Conservation (phyloP, 495 filamentous ascomycete genomes). For the Aeminium ludgeri region DNA sequence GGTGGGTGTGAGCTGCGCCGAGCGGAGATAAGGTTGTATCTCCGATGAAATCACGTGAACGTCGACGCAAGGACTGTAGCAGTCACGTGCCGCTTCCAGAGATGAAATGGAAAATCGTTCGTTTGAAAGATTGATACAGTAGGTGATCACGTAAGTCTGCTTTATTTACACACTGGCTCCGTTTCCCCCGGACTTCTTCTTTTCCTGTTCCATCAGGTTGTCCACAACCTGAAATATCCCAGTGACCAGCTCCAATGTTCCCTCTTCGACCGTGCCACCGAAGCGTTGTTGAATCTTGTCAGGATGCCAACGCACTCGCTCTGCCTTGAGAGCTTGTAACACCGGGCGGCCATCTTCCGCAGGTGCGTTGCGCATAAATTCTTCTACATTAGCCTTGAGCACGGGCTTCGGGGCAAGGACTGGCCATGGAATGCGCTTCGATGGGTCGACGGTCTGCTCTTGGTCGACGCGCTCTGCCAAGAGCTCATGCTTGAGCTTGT, state of each 20-base stretch:
- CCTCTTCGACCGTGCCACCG: constrained; percentile 47
- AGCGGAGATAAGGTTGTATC: too few species aligned
- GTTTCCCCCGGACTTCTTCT: constrained; percentile 3
- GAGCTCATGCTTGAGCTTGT: constrained; percentile 11
- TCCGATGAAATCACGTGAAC: too few species aligned
- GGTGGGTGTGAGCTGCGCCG: too few species aligned
- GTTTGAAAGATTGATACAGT: background rate
- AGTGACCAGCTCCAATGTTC: constrained; percentile 61
- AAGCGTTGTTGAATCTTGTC: constrained; percentile 93
- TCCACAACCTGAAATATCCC: constrained; percentile 87
- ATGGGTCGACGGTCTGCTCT: background rate
- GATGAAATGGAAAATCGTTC: background rate
- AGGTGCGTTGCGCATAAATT: constrained; percentile 41
- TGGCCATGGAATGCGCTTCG: constrained; percentile 16
- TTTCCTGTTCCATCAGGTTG: constrained; percentile 44
- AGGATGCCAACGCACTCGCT: constrained; percentile 90
- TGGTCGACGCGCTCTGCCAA: constrained; percentile 3
- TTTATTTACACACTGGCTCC: background rate
- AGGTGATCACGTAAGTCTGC: too few species aligned
- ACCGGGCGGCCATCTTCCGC: constrained; percentile 9
- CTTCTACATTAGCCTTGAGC: constrained; percentile 12
- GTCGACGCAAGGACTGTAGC: too few species aligned
- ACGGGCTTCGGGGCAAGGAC: constrained; percentile 7
- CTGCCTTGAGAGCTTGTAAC: constrained; percentile 48
- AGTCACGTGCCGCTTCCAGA: too few species aligned